Base-by-base conservation (phyloP, 1,284 basidiomycete species). In the Vanrija pseudolonga region DNA sequence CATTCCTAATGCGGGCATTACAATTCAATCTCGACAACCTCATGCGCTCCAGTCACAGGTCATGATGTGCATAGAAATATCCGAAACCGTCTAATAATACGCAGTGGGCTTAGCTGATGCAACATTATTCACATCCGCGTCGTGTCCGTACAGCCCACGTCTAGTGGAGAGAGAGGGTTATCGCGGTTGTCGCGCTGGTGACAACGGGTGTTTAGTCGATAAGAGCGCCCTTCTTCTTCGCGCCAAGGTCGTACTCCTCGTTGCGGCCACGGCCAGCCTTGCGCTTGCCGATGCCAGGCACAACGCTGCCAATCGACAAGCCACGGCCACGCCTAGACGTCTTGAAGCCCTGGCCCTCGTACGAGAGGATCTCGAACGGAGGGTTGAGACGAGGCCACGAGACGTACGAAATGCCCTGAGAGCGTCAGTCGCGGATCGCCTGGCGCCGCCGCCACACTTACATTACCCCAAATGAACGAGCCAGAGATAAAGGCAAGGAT, bases 311-410 rank as follows among this genome's bases (percentile, higher is more conserved):
- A 6, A 74, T 68, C 46, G 68, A 72, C 53, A 77, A 68, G 49
- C 90, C 91, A 66, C 86, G 87, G 43, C 94, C 94, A 62, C 87
- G 83, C 56, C 84, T 80, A 17, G 79, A 84, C 20, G 86, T 87
- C 57, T 86, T 85, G 80, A 82, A 93, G 32, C 92, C 93, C 50
- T 89, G 89, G 41, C 92, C 92, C 48, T 81, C 81, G 77, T 94
- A 98, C 70, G 86, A 85, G 51, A 97, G 87, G 52, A 88, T 81
- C 58, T 93, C 89, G 53, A 86, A 85, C 12, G 88, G 85, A 3
- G 91, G 87, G 62, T 88, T 84, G 52, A 98, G 82, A 20, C 88
- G 85, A n/a, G 95, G 96, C 88, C 91, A 95, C 20, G 89, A 85
- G 58, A 99, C 93, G 71, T 94, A 97, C 61, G 65, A 71, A n/a